Percentiles rank a stretch among this genome's conserved stretches.
phyloP scores from a whole-genome alignment of 1,284 basidiomycete genomes.

The Xerocomus nothofagi region DNA sequence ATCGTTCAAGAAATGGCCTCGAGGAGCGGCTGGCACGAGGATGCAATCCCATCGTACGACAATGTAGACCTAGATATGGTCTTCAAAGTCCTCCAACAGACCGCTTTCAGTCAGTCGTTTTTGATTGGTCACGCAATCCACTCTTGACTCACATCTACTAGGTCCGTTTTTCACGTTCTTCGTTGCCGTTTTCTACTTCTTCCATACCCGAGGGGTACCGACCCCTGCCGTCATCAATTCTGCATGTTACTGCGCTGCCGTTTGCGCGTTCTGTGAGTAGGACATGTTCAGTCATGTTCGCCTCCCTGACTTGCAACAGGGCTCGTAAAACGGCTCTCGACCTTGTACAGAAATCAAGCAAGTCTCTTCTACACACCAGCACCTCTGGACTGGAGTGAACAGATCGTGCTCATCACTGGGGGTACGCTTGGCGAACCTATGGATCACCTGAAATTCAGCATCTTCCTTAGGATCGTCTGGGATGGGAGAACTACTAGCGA shows the following conservation, averaged over 20 bases:
- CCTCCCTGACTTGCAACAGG: slow-evolving; percentile 43
- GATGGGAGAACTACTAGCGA: slow-evolving; percentile 82
- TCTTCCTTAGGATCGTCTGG: slow-evolving; percentile 73
- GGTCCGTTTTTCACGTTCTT: slow-evolving; percentile 82
- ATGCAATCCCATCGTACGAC: slow-evolving; percentile 47
- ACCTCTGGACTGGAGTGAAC: slow-evolving; percentile 76
- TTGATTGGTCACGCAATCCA: not conserved
- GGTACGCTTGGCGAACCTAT: slow-evolving; percentile 47
- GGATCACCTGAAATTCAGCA: not conserved
- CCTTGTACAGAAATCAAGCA: slow-evolving; percentile 71
- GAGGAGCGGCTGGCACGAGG: slow-evolving; percentile 2
- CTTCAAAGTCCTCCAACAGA: slow-evolving; percentile 73
- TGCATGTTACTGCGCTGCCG: slow-evolving; percentile 50
- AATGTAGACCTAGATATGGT: slow-evolving; percentile 71
- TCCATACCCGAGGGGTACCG: slow-evolving; percentile 58
- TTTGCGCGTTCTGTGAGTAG: slow-evolving; percentile 66
- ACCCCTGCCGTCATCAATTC: slow-evolving; percentile 54
- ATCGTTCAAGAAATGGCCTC: slow-evolving; percentile 12
- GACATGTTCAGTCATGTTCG: not conserved
- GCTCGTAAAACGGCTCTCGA: slow-evolving; percentile 67
- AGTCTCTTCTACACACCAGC: slow-evolving; percentile 58
- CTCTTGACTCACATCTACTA: slow-evolving; percentile 39
- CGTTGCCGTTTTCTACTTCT: slow-evolving; percentile 72
- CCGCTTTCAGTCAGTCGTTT: slow-evolving; percentile 65
- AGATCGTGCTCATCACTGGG: slow-evolving; percentile 88